phyloP scores from a whole-genome alignment of 257 asterid genomes.

The Fraxinus excelsior region DNA sequence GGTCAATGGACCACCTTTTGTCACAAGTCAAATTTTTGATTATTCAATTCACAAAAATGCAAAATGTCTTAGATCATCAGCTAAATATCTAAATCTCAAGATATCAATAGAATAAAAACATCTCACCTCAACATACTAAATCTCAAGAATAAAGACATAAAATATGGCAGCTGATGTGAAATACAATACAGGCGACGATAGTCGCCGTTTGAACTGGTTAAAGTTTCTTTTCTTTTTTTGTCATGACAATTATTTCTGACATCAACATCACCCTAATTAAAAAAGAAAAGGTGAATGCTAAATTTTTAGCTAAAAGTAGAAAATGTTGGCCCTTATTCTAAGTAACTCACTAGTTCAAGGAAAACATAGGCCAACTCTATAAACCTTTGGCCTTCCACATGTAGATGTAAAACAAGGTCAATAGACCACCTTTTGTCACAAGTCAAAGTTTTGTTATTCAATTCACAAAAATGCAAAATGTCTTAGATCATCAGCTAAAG shows the following conservation, averaged over 20 bases:
- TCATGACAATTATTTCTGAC: background rate
- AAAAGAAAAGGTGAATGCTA: background rate
- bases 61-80: no score
- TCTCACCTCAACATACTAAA: background rate
- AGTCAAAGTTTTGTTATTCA: background rate
- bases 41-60: background rate
- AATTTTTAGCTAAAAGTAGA: background rate
- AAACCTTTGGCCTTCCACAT: constrained; percentile 8
- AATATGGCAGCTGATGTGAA: background rate
- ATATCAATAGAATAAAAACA: background rate
- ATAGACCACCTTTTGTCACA: background rate
- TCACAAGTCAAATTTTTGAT: background rate
- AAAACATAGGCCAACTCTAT: background rate
- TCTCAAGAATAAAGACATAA: no score
- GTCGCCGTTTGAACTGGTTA: background rate
- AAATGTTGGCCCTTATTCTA: background rate
- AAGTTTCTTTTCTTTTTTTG: background rate
- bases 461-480: background rate
- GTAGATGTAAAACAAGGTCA: background rate
- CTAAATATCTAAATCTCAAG: no score
- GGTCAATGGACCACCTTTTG: background rate
- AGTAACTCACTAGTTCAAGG: background rate
- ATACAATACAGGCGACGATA: background rate
- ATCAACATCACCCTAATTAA: background rate
- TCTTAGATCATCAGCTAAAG: background rate